Base-by-base conservation (phyloP, 352 stramenopile genomes). In the Phytophthora cajani region DNA sequence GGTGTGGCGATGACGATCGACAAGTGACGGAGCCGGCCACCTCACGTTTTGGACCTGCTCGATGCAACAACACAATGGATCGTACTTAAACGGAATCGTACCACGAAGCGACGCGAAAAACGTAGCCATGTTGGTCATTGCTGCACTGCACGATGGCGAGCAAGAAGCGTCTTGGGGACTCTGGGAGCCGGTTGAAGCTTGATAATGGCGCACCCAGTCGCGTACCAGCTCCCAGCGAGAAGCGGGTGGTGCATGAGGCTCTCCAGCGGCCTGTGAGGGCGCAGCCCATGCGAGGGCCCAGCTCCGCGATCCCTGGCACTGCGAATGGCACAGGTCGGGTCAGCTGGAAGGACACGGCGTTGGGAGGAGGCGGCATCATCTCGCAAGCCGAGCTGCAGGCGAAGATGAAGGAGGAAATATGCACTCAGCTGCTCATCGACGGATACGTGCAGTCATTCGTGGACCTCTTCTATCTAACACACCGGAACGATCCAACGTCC, bases 381-480 rank as follows among this genome's bases (percentile, higher is more conserved):
- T 76, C 69, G n/a, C 53, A 72, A 17, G 46, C 74, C 0, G 70
- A 84, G 30, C 56, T 78, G 7, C 85, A 92, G 32, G 72, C 77
- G 17, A 91, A 89, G 49, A 79, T 91, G 58, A 90, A 91, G 62
- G 84, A 94, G 64, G 78, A 90, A 16, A 77, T 93, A 6, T 98
- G 91, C 63, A 89, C 93, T 52, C 83, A 96, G 51, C 87, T 98
- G 59, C 82, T 98, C 12, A 83, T 91, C 67, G 78, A 81, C 23
- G 94, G 94, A 33, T 97, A 97, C 72, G 93, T 98, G 42, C 93
- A 98, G 72, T 96, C 88, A 8, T 98, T 89, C 66, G 92, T 98
- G n/a, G 94, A 98, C 74, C 86, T 98, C 47, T 98, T 98, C 67
- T 98, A 98, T 79, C 86, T 98, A 19, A 96, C 88, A 16, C 92